Conservation (phyloP, 805 yeast species). For the Yamadazyma laniorum region DNA sequence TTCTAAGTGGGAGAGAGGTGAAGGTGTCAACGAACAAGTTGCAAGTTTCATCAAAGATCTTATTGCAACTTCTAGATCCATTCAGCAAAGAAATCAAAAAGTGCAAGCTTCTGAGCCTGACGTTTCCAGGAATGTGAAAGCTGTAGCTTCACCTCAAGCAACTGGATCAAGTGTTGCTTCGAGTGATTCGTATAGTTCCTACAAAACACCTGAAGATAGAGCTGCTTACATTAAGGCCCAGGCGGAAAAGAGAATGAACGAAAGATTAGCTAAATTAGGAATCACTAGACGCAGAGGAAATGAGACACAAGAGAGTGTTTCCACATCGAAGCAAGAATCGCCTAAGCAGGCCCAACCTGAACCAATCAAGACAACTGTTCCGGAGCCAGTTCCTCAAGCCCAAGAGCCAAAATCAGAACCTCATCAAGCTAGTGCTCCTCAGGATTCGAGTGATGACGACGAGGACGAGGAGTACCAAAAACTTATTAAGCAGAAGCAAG, state of each 20-base stretch:
- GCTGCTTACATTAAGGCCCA: constrained; percentile 82
- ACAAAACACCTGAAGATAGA: constrained; percentile 60
- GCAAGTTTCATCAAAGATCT: constrained; percentile 59
- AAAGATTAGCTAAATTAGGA: constrained; percentile 78
- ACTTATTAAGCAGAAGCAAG: constrained; percentile 43
- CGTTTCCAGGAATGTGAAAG: neutral
- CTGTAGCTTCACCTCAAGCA: constrained; percentile 10
- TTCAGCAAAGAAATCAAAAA: constrained; percentile 9
- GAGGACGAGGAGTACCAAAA: constrained; percentile 51
- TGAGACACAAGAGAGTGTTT: neutral
- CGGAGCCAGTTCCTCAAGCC: constrained; percentile 8
- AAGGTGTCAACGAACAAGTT: constrained; percentile 67
- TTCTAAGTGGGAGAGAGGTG: constrained; percentile 78
- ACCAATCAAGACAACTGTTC: too few relatives aligned
- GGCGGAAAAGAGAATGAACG: constrained; percentile 73
- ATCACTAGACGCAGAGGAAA: constrained; percentile 43
- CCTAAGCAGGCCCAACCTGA: constrained; percentile 3
- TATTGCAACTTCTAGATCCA: constrained; percentile 13
- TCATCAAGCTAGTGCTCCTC: neutral
- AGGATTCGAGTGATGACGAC: constrained; percentile 24
- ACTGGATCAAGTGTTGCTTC: constrained; percentile 12
- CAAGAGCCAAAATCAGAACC: constrained; percentile 7
- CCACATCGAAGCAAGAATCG: constrained; percentile 1
- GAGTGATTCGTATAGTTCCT: constrained; percentile 12
- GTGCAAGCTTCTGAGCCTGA: constrained; percentile 8